Evolutionary conservation across 2,329 filamentous ascomycete species (phyloP), one percentile per base, ranked within the genome.

Genomic region (Colletotrichum noveboracense): DNA sequence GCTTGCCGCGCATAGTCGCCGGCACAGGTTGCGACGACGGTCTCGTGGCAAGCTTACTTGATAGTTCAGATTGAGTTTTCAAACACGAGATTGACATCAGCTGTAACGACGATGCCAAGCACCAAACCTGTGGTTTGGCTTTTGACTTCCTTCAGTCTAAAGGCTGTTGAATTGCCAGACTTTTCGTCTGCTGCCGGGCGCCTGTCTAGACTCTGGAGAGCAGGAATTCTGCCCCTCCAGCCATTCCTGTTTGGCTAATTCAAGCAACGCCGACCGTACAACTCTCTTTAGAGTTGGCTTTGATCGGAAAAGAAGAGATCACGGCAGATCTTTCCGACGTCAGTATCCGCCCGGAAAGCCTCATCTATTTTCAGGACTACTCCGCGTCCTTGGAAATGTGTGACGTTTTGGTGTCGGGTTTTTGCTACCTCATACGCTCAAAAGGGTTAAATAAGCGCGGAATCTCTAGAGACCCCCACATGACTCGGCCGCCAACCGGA

Each of bases 401-500:
- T n/a, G 6, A 52, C 43, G 43, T 52, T 28, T 26, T 21, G n/a
- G 0, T 18, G n/a, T 56, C 28, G 48, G 0, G 30, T 21, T 32
- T 18, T n/a, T 18, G 6, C 30, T 68, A 7, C 70, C 5, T 5
- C 1, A 36, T 36, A 24, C 0, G 18, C 30, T 6, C 0, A 48
- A 30, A 24, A 6, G 4, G 3, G 36, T 18, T 13, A 69, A 28
- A 34, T 13, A 13, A 5, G 38, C 30, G 66, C 38, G 66, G 36
- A 18, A 26, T 34, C 32, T 18, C 7, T 0, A 34, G 48, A 6
- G 13, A 21, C 28, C 24, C 43, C 71, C 66, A 36, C 65, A 52
- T 73, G 71, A 70, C 66, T 74, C 56, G 71, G 66, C 30, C 18
- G 28, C 52, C n/a, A 28, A 24, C 56, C 66, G 58, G 70, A 56